Evolutionary conservation across 495 filamentous ascomycete genomes (phyloP), one percentile per base, ranked within the genome.

Genomic region (Thermochaetoides thermophila): DNA sequence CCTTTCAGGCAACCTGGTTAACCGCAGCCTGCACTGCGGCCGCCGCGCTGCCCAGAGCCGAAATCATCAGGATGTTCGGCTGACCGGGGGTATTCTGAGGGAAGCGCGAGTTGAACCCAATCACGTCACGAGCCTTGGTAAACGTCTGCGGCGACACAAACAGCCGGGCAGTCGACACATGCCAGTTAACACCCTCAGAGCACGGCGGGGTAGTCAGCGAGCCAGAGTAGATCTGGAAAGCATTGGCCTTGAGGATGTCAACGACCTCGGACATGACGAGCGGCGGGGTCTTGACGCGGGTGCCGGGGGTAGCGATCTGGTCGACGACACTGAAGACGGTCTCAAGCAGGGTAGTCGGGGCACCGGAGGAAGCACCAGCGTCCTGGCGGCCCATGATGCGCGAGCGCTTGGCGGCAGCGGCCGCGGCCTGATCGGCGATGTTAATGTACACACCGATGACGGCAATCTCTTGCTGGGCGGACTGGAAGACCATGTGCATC

Each of bases 191-290:
- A 16, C 61, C 64, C 52, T 81, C 74, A 16, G 60, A 59, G 57
- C 76, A 81, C 1, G 76, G 76, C 22, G 76, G 76, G 4, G 76
- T 80, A 21, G 76, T 81, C 13, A 81, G 64, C 1, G 71, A 76
- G 29, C 76, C 76, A 0, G 54, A 51, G 24, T 47, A 50, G 30
- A 32, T 49, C 35, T 59, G 68, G 40, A 78, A 57, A 13, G 48
- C 47, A 17, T 64, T 62, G 11, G 46, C 49, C 39, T 64, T 55
- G 27, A 78, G 39, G 27, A 69, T 55, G 3, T 50, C 38, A 36
- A 64, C 59, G 10, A 81, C 49, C 31, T 52, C 55, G n/a, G 55
- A 48, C 56, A 81, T 74, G 40, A 69, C 56, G 23, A 80, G 56
- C 11, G 58, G 50, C 23, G 60, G 60, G 3, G 73, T 78, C 42